phyloP scores from a whole-genome alignment of 78 protist species.

The Capsaspora owczarzaki region DNA sequence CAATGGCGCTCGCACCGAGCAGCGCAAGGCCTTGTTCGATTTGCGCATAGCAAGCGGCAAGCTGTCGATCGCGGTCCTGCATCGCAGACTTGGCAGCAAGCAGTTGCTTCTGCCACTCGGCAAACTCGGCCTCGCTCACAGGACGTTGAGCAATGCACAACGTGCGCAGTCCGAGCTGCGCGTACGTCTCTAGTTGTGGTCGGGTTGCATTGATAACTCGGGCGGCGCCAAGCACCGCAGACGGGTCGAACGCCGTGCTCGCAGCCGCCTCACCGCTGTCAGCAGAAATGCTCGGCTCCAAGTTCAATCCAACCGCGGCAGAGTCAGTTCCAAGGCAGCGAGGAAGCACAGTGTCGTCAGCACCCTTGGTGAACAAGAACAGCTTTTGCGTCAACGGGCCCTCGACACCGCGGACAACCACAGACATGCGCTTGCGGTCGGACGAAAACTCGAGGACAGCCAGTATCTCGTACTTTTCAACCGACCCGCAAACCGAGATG shows the following conservation, averaged over 20 bases:
- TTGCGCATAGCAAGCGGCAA: conserved; percentile 25
- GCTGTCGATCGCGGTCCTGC: conserved; percentile 31
- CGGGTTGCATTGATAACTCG: no score
- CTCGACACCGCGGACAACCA: conserved; percentile 43
- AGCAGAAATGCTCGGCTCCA: no score
- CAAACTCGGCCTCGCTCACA: conserved; percentile 17
- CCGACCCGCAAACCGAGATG: no score
- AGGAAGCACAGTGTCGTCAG: no score
- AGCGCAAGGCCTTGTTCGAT: conserved; percentile 34
- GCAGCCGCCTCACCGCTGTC: no score
- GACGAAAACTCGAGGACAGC: conserved; percentile 64
- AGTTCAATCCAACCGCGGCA: no score
- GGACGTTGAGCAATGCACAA: conserved; percentile 55
- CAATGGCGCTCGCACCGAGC: conserved; percentile 63
- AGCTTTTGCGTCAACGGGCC: conserved; percentile 48
- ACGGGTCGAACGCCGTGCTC: no score
- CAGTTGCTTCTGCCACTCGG: conserved; percentile 25
- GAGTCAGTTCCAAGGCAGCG: no score
- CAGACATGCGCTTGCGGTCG: conserved; percentile 81
- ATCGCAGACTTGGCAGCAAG: conserved; percentile 38
- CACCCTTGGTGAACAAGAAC: conserved; percentile 68
- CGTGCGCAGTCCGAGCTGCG: conserved; percentile 78
- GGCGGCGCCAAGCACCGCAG: no score
- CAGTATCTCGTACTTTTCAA: conserved; percentile 50
- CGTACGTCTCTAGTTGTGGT: conserved; percentile 35